phyloP scores from a whole-genome alignment of 768 basidiomycete genomes.

The Suillus variegatus region DNA sequence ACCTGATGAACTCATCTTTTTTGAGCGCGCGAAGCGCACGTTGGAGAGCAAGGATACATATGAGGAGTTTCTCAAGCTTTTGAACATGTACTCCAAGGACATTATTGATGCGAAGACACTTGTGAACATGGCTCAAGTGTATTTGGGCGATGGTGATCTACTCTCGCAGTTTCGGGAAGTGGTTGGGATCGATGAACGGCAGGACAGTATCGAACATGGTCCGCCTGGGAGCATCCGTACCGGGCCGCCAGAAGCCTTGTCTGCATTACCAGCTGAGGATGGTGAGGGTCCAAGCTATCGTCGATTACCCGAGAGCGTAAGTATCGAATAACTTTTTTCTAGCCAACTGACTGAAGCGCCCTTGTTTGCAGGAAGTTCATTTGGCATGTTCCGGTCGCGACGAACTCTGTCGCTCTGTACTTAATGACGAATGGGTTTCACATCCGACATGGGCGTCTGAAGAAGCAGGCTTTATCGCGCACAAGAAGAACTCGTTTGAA shows the following conservation, averaged over 20 bases:
- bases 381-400: constrained; percentile 94
- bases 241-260: constrained; percentile 72
- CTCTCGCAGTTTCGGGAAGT: constrained; percentile 84
- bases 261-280: constrained; percentile 78
- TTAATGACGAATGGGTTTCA: constrained; percentile 98
- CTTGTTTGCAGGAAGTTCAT: constrained; percentile 67
- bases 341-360: constrained; percentile 3
- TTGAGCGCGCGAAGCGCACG: constrained; percentile 86
- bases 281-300: constrained; percentile 95
- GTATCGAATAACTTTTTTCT: constrained; percentile 33
- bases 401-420: constrained; percentile 90
- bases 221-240: constrained; percentile 80
- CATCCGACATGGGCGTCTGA: constrained; percentile 99
- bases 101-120: constrained; percentile 86
- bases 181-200: constrained; percentile 74
- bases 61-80: constrained; percentile 93
- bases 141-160: constrained; percentile 81
- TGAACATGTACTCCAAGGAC: constrained; percentile 88
- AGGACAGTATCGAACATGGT: constrained; percentile 61
- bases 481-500: constrained; percentile 97
- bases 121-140: constrained; percentile 75
- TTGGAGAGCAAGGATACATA: constrained; percentile 76
- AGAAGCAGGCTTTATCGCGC: constrained; percentile 89
- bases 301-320: constrained; percentile 81
- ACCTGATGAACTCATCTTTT: constrained; percentile 86